Base-by-base conservation (phyloP, 2,329 filamentous ascomycete species). In the Penicillium brevicompactum region DNA sequence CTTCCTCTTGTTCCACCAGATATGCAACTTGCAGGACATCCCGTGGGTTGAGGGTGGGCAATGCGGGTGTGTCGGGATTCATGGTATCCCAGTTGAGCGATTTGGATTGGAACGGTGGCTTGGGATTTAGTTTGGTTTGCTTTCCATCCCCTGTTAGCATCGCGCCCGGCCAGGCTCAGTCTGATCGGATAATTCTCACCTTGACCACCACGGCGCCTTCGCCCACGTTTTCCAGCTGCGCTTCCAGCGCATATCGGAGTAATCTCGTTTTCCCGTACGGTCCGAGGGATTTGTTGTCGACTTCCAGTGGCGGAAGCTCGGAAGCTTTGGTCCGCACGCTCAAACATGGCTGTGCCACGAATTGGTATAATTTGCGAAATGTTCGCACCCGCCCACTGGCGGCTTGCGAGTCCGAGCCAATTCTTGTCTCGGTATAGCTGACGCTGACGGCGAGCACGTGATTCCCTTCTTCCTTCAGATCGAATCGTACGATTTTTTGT, bases 321-420 rank as follows among this genome's bases (percentile, higher is more conserved):
- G 89, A 90, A 3, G 91, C 85, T 73, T 97, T 99, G 1, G 93
- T 97, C 60, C 93, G 82, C 56, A 99, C 93, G 60, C 92, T 91
- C 63, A 99, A 79, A 57, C 92, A 89, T 38, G 91, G 86, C 78
- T 96, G 93, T 70, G 92, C 94, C 52, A 95, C 87, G 70, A 99
- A 99, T 73, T 97, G 94, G 74, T 97, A 99, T 57, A 99, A 78
- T 77, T 97, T 97, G 62, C 93, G 82, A 70, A 97, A 97, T 9
- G 91, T 96, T 56, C 94, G 82, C 37, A 90, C 88, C 47, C 91
- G 84, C 4, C 82, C 82, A 53, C 80, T 79, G 2, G 79, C 80
- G 21, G 81, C 80, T 59, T 76, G 72, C 30, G 70, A 68, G 21
- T 75, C 74, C 34, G 73, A 71, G 1, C 70, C 68, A 59, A 77